Evolutionary conservation across 441 rosid genomes (phyloP).

Genomic region (Pelargonium fulgidum): DNA sequence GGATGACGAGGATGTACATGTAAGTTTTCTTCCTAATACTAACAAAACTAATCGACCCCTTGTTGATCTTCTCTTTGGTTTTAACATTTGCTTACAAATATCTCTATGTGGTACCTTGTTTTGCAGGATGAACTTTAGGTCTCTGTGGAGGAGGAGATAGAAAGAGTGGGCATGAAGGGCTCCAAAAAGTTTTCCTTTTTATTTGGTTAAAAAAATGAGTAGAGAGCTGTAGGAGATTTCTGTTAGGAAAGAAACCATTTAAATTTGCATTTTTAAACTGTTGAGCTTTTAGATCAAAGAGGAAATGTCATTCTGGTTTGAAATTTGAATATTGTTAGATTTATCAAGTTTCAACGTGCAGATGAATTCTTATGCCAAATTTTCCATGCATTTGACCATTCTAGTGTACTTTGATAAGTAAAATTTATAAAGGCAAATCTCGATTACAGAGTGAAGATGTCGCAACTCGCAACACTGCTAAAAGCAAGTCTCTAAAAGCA

Average conservation of each 20-base stretch:
- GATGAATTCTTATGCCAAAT: no score
- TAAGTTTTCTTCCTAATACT: constrained; percentile 22
- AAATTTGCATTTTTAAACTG: constrained; percentile 13
- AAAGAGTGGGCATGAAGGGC: constrained; percentile 9
- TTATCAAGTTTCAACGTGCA: no score
- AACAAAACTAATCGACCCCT: background rate
- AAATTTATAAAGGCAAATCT: no score
- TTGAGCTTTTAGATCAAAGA: constrained; percentile 18
- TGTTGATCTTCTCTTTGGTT: background rate
- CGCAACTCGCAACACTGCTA: no score
- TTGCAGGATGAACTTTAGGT: constrained; percentile 74
- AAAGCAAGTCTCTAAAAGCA: no score
- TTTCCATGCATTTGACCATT: no score
- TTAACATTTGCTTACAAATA: background rate
- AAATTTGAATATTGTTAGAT: no score
- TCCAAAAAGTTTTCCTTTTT: constrained; percentile 12
- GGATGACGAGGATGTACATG: constrained; percentile 36
- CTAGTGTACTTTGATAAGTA: no score
- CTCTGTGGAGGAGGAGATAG: constrained; percentile 8
- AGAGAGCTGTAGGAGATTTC: constrained; percentile 20
- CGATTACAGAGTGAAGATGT: no score
- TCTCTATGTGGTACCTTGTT: background rate
- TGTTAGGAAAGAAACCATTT: constrained; percentile 10
- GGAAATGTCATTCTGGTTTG: background rate
- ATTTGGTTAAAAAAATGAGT: no score